Percentiles rank a stretch among this genome's conserved stretches.
These are phyloP conservation scores for Thalassiosira oceanica DNA, from an alignment of 352 stramenopile species.

Conservation along the genomic window DNA sequence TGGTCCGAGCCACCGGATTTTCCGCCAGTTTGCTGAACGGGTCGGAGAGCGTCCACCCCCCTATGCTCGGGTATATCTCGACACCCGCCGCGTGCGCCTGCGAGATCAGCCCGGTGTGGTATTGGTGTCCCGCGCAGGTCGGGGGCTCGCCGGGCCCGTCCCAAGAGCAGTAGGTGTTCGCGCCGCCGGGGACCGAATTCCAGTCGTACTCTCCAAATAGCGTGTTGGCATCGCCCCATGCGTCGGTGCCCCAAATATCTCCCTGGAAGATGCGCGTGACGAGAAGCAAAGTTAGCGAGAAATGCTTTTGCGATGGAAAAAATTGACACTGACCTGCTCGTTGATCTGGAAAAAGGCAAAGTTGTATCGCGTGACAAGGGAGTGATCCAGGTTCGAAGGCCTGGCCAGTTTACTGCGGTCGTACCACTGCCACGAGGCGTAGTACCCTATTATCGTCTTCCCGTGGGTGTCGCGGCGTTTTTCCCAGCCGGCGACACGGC, in stretches of 20 bases:
- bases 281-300: not conserved
- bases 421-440: constrained; percentile 42
- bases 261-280: not conserved
- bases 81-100: constrained; percentile 26
- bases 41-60: constrained; percentile 36
- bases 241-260: constrained; percentile 44
- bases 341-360: constrained; percentile 56
- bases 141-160: constrained; percentile 12
- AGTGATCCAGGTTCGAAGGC: constrained; percentile 41
- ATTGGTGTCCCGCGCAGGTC: constrained; percentile 16
- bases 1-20: not conserved
- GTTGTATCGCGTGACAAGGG: constrained; percentile 38
- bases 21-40: constrained; percentile 29
- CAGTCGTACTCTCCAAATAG: constrained; percentile 43
- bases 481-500: too few species aligned
- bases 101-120: constrained; percentile 35
- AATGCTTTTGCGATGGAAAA: not conserved
- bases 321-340: not conserved
- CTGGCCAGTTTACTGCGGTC: constrained; percentile 37
- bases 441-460: constrained; percentile 12
- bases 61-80: constrained; percentile 39
- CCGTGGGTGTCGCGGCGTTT: too few species aligned
- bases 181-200: constrained; percentile 29
- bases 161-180: constrained; percentile 38
- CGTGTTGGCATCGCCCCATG: constrained; percentile 34